phyloP scores from a whole-genome alignment of 495 filamentous ascomycete genomes.

The Trichoderma virens region DNA sequence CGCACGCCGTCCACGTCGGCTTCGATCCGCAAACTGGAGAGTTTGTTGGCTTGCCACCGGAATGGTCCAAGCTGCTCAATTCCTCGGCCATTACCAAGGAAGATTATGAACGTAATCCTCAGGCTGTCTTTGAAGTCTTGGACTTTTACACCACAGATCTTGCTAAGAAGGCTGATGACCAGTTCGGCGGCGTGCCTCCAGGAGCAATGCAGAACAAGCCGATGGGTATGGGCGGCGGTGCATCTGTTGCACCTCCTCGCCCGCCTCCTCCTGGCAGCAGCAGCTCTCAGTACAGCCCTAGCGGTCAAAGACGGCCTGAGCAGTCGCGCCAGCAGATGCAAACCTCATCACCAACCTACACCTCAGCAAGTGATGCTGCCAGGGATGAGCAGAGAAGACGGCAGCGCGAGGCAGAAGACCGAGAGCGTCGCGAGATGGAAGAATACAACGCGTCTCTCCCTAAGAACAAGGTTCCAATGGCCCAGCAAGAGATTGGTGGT shows the following conservation, averaged over 20 bases:
- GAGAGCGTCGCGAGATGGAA: conserved; percentile 64
- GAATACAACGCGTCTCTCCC: conserved; percentile 83
- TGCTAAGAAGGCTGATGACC: conserved; percentile 77
- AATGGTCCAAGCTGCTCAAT: conserved; percentile 94
- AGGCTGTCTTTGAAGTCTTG: conserved; percentile 93
- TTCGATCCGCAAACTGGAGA: conserved; percentile 91
- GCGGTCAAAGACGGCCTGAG: conserved; percentile 27
- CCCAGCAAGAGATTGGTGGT: conserved; percentile 82
- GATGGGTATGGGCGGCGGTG: conserved; percentile 53
- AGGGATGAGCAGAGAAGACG: conserved; percentile 38
- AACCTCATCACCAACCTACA: conserved; percentile 36
- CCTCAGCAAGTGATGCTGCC: conserved; percentile 46
- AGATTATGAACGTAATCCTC: conserved; percentile 95
- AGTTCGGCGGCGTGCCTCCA: conserved; percentile 60
- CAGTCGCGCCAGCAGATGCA: conserved; percentile 41
- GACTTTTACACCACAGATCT: conserved; percentile 92
- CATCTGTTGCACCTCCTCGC: conserved; percentile 70
- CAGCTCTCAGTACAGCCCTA: conserved; percentile 20
- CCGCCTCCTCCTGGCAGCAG: conserved; percentile 51
- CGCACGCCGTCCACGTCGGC: conserved; percentile 91
- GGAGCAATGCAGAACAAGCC: conserved; percentile 55
- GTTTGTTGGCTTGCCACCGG: conserved; percentile 85
- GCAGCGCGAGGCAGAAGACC: conserved; percentile 56
- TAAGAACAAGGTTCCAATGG: conserved; percentile 62
- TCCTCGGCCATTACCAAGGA: conserved; percentile 95